These are phyloP conservation scores for Karstenula rhodostoma DNA, from an alignment of 2,329 filamentous ascomycete genomes.

Conservation along the genomic window DNA sequence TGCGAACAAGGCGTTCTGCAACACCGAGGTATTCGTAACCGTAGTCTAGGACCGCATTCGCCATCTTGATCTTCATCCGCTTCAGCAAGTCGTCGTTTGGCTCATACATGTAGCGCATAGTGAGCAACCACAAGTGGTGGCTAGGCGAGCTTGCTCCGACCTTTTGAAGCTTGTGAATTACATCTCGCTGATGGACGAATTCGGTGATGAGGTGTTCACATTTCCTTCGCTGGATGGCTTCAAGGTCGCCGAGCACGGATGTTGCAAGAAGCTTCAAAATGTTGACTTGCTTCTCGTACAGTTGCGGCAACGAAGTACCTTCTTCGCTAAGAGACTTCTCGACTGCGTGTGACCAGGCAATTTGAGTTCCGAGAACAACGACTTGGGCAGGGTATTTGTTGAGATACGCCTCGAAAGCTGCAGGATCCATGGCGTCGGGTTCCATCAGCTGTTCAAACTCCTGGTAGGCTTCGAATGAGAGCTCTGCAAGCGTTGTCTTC, in stretches of 20 bases:
- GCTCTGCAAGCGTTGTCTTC: slow-evolving; percentile 91
- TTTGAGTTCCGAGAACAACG: slow-evolving; percentile 92
- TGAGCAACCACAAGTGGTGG: slow-evolving; percentile 91
- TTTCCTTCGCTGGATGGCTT: slow-evolving; percentile 88
- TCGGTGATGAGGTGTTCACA: slow-evolving; percentile 99
- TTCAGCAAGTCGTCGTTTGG: slow-evolving; percentile 81
- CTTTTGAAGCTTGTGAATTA: slow-evolving; percentile 84
- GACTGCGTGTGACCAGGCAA: slow-evolving; percentile 89
- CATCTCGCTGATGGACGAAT: slow-evolving; percentile 96
- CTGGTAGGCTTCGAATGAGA: slow-evolving; percentile 84
- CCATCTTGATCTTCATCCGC: slow-evolving; percentile 92
- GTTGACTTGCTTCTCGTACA: slow-evolving; percentile 84
- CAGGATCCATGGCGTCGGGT: slow-evolving; percentile 72
- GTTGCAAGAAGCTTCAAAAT: slow-evolving; percentile 85
- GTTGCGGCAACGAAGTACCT: slow-evolving; percentile 70
- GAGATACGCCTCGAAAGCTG: slow-evolving; percentile 81
- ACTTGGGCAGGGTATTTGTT: slow-evolving; percentile 88
- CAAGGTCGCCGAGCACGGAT: slow-evolving; percentile 88
- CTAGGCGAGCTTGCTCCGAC: slow-evolving; percentile 76
- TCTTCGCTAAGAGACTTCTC: slow-evolving; percentile 77
- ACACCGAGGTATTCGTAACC: slow-evolving; percentile 98
- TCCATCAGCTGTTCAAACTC: slow-evolving; percentile 82
- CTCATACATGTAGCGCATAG: slow-evolving; percentile 95
- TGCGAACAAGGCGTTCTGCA: slow-evolving; percentile 93
- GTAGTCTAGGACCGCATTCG: slow-evolving; percentile 93